Evolutionary conservation across 768 basidiomycete genomes (phyloP).

Genomic region (Dioszegia crocea): DNA sequence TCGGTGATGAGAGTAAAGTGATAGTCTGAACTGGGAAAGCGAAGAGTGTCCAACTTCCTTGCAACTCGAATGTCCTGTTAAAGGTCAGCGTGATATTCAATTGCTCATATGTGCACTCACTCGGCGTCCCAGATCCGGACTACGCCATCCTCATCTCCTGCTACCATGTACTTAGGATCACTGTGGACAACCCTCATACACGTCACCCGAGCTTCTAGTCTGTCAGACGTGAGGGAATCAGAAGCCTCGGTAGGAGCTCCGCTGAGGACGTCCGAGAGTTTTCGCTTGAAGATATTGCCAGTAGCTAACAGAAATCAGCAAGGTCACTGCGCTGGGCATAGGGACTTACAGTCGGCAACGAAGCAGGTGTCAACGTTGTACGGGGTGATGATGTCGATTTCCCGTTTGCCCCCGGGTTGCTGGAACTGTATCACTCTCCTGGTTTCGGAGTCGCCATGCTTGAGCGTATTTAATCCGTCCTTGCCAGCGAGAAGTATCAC

Average conservation of each 20-base stretch:
- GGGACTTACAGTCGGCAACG: constrained; percentile 20
- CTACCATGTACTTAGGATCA: constrained; percentile 22
- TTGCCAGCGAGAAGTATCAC: no score
- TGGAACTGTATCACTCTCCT: background rate
- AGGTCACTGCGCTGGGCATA: background rate
- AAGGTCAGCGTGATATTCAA: constrained; percentile 1
- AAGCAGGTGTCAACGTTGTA: constrained; percentile 15
- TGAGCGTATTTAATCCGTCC: no score
- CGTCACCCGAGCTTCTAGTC: constrained; percentile 30
- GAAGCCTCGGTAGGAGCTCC: background rate
- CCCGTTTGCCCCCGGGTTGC: background rate
- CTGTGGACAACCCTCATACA: constrained; percentile 8
- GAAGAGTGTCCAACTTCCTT: constrained; percentile 71
- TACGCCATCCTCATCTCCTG: constrained; percentile 46
- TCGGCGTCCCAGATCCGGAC: constrained; percentile 41
- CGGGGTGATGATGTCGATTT: background rate
- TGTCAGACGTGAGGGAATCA: constrained; percentile 8
- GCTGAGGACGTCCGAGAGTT: background rate
- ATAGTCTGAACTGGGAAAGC: constrained; percentile 57
- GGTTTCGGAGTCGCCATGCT: background rate
- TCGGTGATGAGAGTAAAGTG: constrained; percentile 26
- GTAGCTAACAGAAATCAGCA: constrained; percentile 5
- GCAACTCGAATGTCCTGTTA: constrained; percentile 54
- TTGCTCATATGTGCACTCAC: constrained; percentile 20
- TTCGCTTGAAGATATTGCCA: constrained; percentile 18